Conservation (phyloP, 2,329 filamentous ascomycete genomes). For the Orbilia brochopaga region DNA sequence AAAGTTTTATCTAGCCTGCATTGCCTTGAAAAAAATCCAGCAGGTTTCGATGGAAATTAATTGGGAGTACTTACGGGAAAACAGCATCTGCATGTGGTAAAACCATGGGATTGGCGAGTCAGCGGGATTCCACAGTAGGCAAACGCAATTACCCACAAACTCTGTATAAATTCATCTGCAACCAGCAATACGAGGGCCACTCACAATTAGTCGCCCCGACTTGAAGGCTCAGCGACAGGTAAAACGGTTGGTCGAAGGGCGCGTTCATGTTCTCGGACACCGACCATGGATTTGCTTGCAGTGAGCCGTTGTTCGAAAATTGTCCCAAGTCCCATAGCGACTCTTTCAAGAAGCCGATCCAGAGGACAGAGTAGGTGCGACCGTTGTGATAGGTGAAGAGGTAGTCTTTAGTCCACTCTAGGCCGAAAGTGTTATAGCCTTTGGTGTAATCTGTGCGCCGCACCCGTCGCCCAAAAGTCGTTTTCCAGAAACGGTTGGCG, state of each 20-base stretch:
- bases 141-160: not conserved
- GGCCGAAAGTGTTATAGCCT: conserved; percentile 63
- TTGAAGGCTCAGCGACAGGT: conserved; percentile 75
- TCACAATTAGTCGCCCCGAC: conserved; percentile 70
- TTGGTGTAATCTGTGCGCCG: conserved; percentile 59
- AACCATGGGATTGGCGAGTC: not conserved
- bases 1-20: not conserved
- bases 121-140: not conserved
- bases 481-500: conserved; percentile 57
- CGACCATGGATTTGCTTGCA: conserved; percentile 24
- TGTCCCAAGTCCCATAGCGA: conserved; percentile 22
- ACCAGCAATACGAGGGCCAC: not conserved
- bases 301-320: conserved; percentile 20
- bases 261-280: conserved; percentile 61
- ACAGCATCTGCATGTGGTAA: conserved; percentile 65
- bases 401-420: conserved; percentile 85
- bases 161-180: not conserved
- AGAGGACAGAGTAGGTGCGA: conserved; percentile 17
- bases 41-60: not conserved
- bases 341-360: conserved; percentile 15
- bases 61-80: conserved; percentile 71
- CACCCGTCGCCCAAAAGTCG: conserved; percentile 56
- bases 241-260: conserved; percentile 79
- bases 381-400: conserved; percentile 81
- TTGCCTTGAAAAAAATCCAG: not conserved